These are phyloP conservation scores for Abelmoschus esculentus DNA, from an alignment of 345 rosid genomes.

Conservation along the genomic window DNA sequence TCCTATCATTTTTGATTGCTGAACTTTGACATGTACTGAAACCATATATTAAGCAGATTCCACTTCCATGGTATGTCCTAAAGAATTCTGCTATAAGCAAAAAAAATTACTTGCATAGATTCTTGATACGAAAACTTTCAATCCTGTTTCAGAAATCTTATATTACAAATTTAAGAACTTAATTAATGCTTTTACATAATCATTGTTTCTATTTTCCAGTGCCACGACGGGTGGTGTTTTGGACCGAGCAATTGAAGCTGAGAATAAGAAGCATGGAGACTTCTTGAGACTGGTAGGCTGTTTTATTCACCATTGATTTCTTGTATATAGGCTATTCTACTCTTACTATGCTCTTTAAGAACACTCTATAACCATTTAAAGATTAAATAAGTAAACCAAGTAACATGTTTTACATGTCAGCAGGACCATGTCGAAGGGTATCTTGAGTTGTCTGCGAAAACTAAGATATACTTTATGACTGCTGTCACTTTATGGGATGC, in stretches of 20 bases:
- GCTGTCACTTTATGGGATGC: slow-evolving; percentile 90
- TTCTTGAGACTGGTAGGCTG: slow-evolving; percentile 64
- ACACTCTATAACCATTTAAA: neutral
- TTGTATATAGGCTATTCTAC: slow-evolving; percentile 2
- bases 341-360: neutral
- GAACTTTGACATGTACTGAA: neutral
- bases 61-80: neutral
- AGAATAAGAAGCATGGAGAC: slow-evolving; percentile 86
- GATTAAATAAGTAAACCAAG: neutral
- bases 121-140: neutral
- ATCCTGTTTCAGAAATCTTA: neutral
- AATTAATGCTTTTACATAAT: neutral
- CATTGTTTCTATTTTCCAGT: slow-evolving; percentile 25
- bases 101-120: neutral
- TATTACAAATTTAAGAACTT: neutral
- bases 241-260: slow-evolving; percentile 90
- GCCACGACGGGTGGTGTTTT: slow-evolving; percentile 85
- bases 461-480: slow-evolving; percentile 83
- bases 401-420: slow-evolving; percentile 7
- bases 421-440: slow-evolving; percentile 99
- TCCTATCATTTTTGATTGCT: neutral
- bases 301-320: neutral
- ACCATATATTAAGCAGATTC: neutral
- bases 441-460: slow-evolving; percentile 95
- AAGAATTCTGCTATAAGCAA: neutral